A percentile compares a stretch with the other conserved stretches of the same genome.
These are phyloP conservation scores for Arthrinium puccinioides DNA, from an alignment of 2,329 filamentous ascomycete species.

Conservation along the genomic window DNA sequence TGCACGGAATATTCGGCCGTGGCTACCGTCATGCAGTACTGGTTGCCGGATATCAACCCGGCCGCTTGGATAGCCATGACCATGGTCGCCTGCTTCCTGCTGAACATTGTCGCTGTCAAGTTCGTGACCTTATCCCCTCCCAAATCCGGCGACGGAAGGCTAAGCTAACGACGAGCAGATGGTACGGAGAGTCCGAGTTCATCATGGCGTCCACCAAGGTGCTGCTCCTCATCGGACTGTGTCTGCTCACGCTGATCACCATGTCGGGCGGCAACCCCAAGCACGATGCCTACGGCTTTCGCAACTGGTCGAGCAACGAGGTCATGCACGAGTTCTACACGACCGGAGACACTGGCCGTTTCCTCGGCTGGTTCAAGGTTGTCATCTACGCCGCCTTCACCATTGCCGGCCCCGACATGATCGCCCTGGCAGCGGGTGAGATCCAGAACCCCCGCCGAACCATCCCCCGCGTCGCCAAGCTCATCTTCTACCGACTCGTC, in stretches of 20 bases:
- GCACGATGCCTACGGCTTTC: constrained; percentile 47
- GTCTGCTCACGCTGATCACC: constrained; percentile 52
- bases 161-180: constrained; percentile 6
- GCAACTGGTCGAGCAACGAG: constrained; percentile 30
- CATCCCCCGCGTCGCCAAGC: constrained; percentile 54
- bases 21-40: constrained; percentile 36
- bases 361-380: constrained; percentile 39
- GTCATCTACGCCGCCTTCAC: constrained; percentile 55
- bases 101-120: constrained; percentile 40
- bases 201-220: constrained; percentile 52
- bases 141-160: constrained; percentile 21
- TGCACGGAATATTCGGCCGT: constrained; percentile 37
- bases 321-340: constrained; percentile 9
- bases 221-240: constrained; percentile 43
- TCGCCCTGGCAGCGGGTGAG: constrained; percentile 35
- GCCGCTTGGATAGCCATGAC: constrained; percentile 43
- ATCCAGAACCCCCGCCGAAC: constrained; percentile 47
- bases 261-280: constrained; percentile 57
- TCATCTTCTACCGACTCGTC: constrained; percentile 56
- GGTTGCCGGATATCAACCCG: constrained; percentile 32
- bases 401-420: constrained; percentile 50
- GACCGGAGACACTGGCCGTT: constrained; percentile 43
- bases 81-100: constrained; percentile 34
- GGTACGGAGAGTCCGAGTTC: constrained; percentile 37
- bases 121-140: constrained; percentile 22